Evolutionary conservation across 164 flowering plant species (phyloP), one percentile per base, ranked within the genome.

Genomic region (Sextonia rubra): DNA sequence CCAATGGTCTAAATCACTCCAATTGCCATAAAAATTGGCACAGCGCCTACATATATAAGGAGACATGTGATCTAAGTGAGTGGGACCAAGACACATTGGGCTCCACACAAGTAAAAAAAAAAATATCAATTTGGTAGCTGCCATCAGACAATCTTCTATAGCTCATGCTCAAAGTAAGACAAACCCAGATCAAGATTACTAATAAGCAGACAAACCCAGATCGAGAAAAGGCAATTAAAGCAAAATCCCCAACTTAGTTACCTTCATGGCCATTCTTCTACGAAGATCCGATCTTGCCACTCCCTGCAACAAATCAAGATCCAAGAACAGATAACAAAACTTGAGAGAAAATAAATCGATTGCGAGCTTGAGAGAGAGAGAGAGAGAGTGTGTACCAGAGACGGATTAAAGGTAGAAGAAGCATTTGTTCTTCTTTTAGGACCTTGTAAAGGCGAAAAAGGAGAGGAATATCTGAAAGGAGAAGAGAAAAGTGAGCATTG

Each of bases 381-480:
- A 62, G 56, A 66, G 18, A 52, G 47, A 37, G 18, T 27, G 52
- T 65, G 6, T 58, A 22, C 29, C n/a, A 25, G 5, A 23, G 15
- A 9, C n/a, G 27, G 52, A 72, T 67, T 56, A 64, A 74, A 68
- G 70, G 27, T 66, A 37, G 44, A 37, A 37, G 44, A 37, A 37
- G 44, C 8, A 37, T 74, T 79, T 63, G 74, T 75, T 73, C 32
- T 20, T 68, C 26, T 44, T 20, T 63, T 78, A 73, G 76, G 56
- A 71, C 71, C 69, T 56, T 75, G 80, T 71, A 77, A 37, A 58
- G 79, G 78, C 77, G 76, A 66, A 20, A 18, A 27, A 71, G 76
- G 73, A 18, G 81, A 15, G 58, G 2, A 73, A 37, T 82, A 79
- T 79, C 89, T 86, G 81, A 66, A 67, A 81, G 60, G 4, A 49